Evolutionary conservation across 2,329 filamentous ascomycete species (phyloP).

Genomic region (Thielaviopsis punctulata): DNA sequence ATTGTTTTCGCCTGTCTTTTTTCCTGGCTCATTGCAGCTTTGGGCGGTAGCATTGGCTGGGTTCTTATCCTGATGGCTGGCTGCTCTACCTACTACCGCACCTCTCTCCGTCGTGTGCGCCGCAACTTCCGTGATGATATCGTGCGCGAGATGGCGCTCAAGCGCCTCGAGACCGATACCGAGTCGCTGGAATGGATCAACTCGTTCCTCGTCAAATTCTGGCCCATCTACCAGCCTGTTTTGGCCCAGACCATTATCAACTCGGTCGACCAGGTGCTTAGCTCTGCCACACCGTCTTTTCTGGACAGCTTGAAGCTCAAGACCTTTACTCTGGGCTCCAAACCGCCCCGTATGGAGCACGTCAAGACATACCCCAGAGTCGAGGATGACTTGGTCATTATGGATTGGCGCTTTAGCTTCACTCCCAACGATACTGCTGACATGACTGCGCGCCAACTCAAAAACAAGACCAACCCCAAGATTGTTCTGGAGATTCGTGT

Average conservation of each 20-base stretch:
- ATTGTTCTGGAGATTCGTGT: slow-evolving; percentile 86
- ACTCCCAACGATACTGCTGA: slow-evolving; percentile 88
- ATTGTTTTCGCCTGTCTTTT: slow-evolving; percentile 83
- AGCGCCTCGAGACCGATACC: slow-evolving; percentile 70
- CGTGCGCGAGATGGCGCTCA: slow-evolving; percentile 72
- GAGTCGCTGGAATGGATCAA: slow-evolving; percentile 99
- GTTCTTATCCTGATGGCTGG: slow-evolving; percentile 81
- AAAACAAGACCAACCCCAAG: slow-evolving; percentile 94
- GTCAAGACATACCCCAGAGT: slow-evolving; percentile 96
- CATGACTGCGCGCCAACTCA: slow-evolving; percentile 75
- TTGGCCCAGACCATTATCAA: slow-evolving; percentile 82
- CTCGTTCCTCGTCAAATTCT: slow-evolving; percentile 95
- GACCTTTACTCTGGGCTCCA: slow-evolving; percentile 83
- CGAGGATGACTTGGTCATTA: slow-evolving; percentile 86
- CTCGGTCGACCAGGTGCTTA: slow-evolving; percentile 90
- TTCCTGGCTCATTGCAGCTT: slow-evolving; percentile 76
- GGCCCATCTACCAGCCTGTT: slow-evolving; percentile 95
- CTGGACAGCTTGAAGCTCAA: slow-evolving; percentile 87
- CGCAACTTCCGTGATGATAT: slow-evolving; percentile 94
- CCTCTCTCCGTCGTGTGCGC: slow-evolving; percentile 79
- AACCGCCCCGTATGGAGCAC: slow-evolving; percentile 89
- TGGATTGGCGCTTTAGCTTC: slow-evolving; percentile 99
- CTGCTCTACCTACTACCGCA: slow-evolving; percentile 92
- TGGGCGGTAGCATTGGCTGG: slow-evolving; percentile 88
- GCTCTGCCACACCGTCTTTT: slow-evolving; percentile 78